Conservation (phyloP, 1,139 yeast species). For the Pichia sp. region DNA sequence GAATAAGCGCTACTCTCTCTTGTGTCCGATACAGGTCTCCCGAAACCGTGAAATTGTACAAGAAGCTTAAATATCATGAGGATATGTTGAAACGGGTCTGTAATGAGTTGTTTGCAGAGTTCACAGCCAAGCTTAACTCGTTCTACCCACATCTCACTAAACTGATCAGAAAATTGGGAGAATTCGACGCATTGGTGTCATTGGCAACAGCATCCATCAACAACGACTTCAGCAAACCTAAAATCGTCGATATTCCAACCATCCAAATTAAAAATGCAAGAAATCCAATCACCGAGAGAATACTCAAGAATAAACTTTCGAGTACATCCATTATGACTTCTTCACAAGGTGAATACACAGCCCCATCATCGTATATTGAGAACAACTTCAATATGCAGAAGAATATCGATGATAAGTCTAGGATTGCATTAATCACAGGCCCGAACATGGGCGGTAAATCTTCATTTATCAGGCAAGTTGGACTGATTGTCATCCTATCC, state of each 20-base stretch:
- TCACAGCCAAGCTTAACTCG: slow-evolving; percentile 46
- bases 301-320: slow-evolving; percentile 22
- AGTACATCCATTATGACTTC: slow-evolving; percentile 27
- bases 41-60: slow-evolving; percentile 46
- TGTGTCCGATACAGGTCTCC: slow-evolving; percentile 78
- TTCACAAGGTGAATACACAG: neutral
- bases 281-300: slow-evolving; percentile 76
- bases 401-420: slow-evolving; percentile 39
- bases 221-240: slow-evolving; percentile 55
- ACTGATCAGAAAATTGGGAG: slow-evolving; percentile 53
- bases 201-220: slow-evolving; percentile 54
- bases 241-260: slow-evolving; percentile 48
- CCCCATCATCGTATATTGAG: slow-evolving; percentile 50
- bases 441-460: slow-evolving; percentile 82
- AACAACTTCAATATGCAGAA: slow-evolving; percentile 59
- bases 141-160: slow-evolving; percentile 51
- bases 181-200: slow-evolving; percentile 74
- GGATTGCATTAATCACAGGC: slow-evolving; percentile 60
- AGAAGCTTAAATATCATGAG: slow-evolving; percentile 56
- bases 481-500: slow-evolving; percentile 52
- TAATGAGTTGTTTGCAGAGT: slow-evolving; percentile 55
- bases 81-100: slow-evolving; percentile 58
- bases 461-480: slow-evolving; percentile 65
- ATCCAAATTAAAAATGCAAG: slow-evolving; percentile 60
- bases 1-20: slow-evolving; percentile 67